Percentiles rank a stretch among this genome's conserved stretches.
Conservation (phyloP, 352 stramenopile genomes). For the Phytophthora syringae region DNA sequence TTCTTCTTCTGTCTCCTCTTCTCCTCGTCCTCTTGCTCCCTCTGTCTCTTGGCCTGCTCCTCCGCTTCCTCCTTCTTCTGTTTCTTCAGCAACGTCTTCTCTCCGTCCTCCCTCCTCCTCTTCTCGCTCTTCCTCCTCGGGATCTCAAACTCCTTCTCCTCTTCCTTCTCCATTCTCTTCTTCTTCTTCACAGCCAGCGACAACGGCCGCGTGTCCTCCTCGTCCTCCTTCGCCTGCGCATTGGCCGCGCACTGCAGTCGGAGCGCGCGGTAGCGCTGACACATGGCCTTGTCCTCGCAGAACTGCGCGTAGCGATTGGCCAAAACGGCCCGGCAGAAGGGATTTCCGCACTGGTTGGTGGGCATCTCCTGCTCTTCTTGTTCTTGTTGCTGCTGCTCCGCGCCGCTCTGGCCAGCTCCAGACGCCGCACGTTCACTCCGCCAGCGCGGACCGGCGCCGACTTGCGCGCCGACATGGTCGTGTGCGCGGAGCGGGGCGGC, state of each 20-base stretch:
- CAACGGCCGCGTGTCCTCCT: conserved; percentile 24
- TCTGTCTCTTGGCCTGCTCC: conserved; percentile 24
- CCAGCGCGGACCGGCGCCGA: conserved; percentile 20
- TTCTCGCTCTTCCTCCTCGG: conserved; percentile 32
- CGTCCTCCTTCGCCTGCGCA: conserved; percentile 23
- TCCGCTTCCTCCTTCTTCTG: conserved; percentile 9
- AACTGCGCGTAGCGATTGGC: conserved; percentile 48
- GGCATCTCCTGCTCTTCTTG: conserved; percentile 1
- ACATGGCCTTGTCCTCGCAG: conserved; percentile 57
- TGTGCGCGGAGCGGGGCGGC: neutral
- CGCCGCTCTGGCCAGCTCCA: conserved; percentile 9
- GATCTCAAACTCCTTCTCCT: conserved; percentile 39
- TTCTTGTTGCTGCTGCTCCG: neutral
- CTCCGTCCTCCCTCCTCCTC: too few species aligned
- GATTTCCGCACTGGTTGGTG: conserved; percentile 49
- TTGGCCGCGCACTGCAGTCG: conserved; percentile 54
- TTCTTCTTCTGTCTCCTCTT: neutral
- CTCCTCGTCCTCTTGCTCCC: conserved; percentile 8
- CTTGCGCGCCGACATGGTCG: conserved; percentile 34
- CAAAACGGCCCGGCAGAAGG: conserved; percentile 56
- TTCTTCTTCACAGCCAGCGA: conserved; percentile 10
- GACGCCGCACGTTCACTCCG: conserved; percentile 26
- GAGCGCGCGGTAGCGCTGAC: conserved; percentile 61
- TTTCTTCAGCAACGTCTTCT: too few species aligned
- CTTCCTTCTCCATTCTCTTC: conserved; percentile 13